A percentile compares a stretch with the other conserved stretches of the same genome.
These are phyloP conservation scores for Kluyveromyces sp. DNA, from an alignment of 1,139 yeast genomes.

Conservation along the genomic window DNA sequence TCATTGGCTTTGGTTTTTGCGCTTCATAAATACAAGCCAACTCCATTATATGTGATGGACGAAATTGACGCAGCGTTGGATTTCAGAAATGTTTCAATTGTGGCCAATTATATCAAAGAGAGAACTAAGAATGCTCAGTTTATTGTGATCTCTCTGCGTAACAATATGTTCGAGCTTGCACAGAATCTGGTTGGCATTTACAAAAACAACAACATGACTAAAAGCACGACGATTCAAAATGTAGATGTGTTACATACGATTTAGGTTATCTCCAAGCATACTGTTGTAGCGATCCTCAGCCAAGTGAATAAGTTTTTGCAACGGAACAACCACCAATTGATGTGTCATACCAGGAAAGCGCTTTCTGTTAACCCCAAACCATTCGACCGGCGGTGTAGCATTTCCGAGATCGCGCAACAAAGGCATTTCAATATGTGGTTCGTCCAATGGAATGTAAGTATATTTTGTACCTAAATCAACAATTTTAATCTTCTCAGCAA, in stretches of 20 bases:
- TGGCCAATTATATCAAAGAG: conserved; percentile 93
- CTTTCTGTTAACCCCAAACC: conserved; percentile 91
- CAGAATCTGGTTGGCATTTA: conserved; percentile 92
- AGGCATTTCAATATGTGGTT: conserved; percentile 83
- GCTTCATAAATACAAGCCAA: conserved; percentile 90
- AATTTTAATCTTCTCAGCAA: conserved; percentile 55
- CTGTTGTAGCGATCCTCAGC: conserved; percentile 40
- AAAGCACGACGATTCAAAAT: conserved; percentile 71
- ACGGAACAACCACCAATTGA: conserved; percentile 62
- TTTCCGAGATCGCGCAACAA: conserved; percentile 85
- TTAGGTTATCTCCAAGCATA: conserved; percentile 27
- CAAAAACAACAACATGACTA: conserved; percentile 86
- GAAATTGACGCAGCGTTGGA: conserved; percentile 99
- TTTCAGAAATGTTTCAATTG: conserved; percentile 92
- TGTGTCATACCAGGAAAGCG: conserved; percentile 83
- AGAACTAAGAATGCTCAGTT: conserved; percentile 95
- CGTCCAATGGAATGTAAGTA: conserved; percentile 56
- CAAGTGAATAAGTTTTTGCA: conserved; percentile 67
- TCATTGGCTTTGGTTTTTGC: conserved; percentile 96
- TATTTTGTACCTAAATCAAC: conserved; percentile 57
- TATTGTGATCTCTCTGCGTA: conserved; percentile 87
- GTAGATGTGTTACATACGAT: conserved; percentile 36
- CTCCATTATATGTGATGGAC: conserved; percentile 98
- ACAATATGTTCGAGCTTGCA: conserved; percentile 96
- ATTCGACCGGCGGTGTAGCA: conserved; percentile 95